Evolutionary conservation across 352 stramenopile species (phyloP).

Genomic region (Plasmopara viticola): DNA sequence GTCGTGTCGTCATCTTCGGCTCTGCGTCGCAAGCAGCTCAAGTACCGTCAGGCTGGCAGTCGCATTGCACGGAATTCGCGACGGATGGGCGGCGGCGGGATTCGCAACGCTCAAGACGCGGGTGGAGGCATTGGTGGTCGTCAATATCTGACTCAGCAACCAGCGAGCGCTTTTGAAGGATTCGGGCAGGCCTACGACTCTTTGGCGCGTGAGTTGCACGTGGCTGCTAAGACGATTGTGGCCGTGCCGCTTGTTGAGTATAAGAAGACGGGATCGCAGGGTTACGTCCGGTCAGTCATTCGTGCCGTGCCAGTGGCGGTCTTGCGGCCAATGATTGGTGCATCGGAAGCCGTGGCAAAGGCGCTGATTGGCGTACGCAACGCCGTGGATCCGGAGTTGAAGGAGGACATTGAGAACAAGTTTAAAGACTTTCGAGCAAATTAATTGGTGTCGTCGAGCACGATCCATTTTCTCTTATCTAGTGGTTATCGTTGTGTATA

Average conservation of each 20-base stretch:
- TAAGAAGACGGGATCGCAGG: constrained; percentile 85
- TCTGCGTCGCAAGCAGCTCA: constrained; percentile 61
- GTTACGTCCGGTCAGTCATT: constrained; percentile 84
- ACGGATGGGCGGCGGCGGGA: constrained; percentile 67
- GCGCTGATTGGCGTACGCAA: constrained; percentile 84
- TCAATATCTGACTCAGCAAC: constrained; percentile 77
- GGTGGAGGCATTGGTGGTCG: constrained; percentile 71
- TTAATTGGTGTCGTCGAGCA: constrained; percentile 9
- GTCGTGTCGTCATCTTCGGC: constrained; percentile 63
- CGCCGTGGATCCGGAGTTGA: constrained; percentile 81
- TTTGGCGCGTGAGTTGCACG: constrained; percentile 72
- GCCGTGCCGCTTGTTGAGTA: constrained; percentile 86
- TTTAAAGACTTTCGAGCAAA: constrained; percentile 81
- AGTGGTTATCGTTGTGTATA: not conserved
- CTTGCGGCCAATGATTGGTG: constrained; percentile 82
- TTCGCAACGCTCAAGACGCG: constrained; percentile 62
- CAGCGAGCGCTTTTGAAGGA: constrained; percentile 72
- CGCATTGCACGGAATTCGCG: constrained; percentile 77
- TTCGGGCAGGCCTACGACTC: constrained; percentile 84
- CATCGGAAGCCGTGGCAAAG: constrained; percentile 79
- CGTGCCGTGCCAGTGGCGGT: constrained; percentile 82
- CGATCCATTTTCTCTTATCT: not conserved
- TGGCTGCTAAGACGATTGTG: constrained; percentile 85
- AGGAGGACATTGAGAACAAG: constrained; percentile 89
- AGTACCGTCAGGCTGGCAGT: constrained; percentile 72